A percentile compares a stretch with the other conserved stretches of the same genome.
phyloP scores from a whole-genome alignment of 2,329 filamentous ascomycete genomes.

The Pseudogymnoascus sp. region DNA sequence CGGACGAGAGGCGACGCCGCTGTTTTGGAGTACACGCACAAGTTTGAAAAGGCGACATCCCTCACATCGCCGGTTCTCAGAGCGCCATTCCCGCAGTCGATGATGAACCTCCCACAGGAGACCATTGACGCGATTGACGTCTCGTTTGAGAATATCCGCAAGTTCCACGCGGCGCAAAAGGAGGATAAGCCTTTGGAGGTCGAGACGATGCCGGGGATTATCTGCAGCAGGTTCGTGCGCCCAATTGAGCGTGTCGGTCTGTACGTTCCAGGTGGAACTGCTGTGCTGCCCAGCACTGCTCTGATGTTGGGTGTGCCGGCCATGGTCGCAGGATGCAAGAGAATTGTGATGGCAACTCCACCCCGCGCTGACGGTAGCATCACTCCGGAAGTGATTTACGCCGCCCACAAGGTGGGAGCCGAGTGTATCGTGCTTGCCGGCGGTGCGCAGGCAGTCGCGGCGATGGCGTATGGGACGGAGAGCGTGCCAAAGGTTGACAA shows the following conservation, averaged over 20 bases:
- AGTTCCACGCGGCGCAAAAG: slow-evolving; percentile 87
- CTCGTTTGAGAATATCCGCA: slow-evolving; percentile 88
- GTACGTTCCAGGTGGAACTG: slow-evolving; percentile 92
- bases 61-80: slow-evolving; percentile 81
- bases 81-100: slow-evolving; percentile 74
- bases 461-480: slow-evolving; percentile 95
- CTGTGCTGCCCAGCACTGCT: slow-evolving; percentile 92
- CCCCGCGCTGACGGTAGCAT: slow-evolving; percentile 82
- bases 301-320: slow-evolving; percentile 97
- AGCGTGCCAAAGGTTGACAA: slow-evolving; percentile 96
- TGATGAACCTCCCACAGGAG: slow-evolving; percentile 80
- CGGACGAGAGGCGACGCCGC: slow-evolving; percentile 77
- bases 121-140: slow-evolving; percentile 88
- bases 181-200: slow-evolving; percentile 75
- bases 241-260: slow-evolving; percentile 94
- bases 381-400: slow-evolving; percentile 95
- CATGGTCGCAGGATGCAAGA: slow-evolving; percentile 94
- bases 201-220: slow-evolving; percentile 95
- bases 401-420: slow-evolving; percentile 91
- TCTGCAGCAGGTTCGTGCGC: slow-evolving; percentile 86
- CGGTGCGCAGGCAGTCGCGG: slow-evolving; percentile 89
- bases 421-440: slow-evolving; percentile 94
- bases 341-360: slow-evolving; percentile 87
- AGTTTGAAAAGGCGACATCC: slow-evolving; percentile 92
- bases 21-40: slow-evolving; percentile 88